Evolutionary conservation across 176 grass and related monocot genomes (phyloP), one percentile per base, ranked within the genome.

Genomic region (Aegilops sharonensis): DNA sequence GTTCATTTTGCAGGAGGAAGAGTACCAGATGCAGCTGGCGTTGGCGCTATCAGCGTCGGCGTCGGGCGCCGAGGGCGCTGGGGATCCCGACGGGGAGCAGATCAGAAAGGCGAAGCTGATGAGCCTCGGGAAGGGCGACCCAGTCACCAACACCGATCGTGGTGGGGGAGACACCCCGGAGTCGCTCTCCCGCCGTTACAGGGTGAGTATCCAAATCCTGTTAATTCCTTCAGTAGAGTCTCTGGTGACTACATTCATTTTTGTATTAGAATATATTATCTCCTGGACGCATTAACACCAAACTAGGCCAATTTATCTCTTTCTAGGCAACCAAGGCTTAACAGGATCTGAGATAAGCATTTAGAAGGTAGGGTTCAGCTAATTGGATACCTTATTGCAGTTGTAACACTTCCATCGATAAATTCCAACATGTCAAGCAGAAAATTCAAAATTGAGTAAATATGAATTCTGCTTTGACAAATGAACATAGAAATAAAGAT

Each of bases 1-100:
- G 72, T 98, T 92, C 77, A 95, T 90, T 47, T 85, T 63, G 60
- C 85, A 88, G 59, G 93, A 90, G 88, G 95, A 98, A 86, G 95
- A 95, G 83, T 98, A 90, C 72, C 95, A 95, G 91, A 91, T 98
- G 82, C 93, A 95, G 79, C 87, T 98, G 76, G 95, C 95, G 17
- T 89, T 98, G 87, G 95, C 93, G 71, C 85, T 98, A 79, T 95
- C 89, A 42, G 93, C 89, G 60, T 89, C 82, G 47, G 68, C 71
- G 23, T 68, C 88, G 39, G 82, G 87, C 78, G 63, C 85, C n/a
- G 93, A 88, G 69, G 85, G 75, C 78, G 80, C 72, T 20, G 85
- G 85, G 27, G 93, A 98, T 68, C 61, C 89, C 3, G 95, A 98
- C 4, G 87, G 91, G 72, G 95, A 98, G 89, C 93, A 93, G 88